Evolutionary conservation across 2,329 filamentous ascomycete genomes (phyloP).

Genomic region (Trichoderma polysporum): DNA sequence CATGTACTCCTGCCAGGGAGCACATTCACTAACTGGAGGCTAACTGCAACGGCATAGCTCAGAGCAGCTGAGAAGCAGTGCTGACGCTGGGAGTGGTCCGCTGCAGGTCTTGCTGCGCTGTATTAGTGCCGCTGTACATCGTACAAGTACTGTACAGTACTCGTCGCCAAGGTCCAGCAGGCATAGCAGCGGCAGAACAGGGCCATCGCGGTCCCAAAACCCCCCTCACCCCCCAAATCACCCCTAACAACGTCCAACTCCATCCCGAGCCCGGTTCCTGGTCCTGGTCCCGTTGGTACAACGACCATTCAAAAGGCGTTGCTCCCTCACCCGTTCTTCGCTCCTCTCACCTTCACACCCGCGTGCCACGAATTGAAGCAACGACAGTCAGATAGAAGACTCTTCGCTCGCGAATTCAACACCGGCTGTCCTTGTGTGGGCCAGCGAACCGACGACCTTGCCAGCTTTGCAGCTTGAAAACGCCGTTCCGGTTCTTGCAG

Average conservation of each 20-base stretch:
- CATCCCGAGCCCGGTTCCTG: conserved; percentile 29
- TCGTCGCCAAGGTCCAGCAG: neutral
- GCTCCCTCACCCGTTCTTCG: conserved; percentile 37
- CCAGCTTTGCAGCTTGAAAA: neutral
- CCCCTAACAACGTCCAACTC: conserved; percentile 36
- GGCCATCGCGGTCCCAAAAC: conserved; percentile 9
- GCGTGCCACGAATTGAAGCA: conserved; percentile 29
- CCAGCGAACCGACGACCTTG: conserved; percentile 13
- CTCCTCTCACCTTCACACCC: conserved; percentile 31
- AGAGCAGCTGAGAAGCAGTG: conserved; percentile 20
- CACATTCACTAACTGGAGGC: conserved; percentile 7
- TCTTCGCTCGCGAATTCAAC: conserved; percentile 23
- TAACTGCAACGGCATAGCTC: conserved; percentile 18
- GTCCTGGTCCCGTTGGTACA: conserved; percentile 20
- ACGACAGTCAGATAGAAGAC: conserved; percentile 21
- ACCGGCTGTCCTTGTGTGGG: conserved; percentile 20
- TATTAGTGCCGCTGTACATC: neutral
- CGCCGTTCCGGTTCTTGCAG: conserved; percentile 6
- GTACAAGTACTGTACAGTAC: neutral
- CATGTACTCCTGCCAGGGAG: conserved; percentile 12
- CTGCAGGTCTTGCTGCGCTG: neutral
- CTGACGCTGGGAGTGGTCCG: conserved; percentile 17
- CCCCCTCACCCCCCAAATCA: conserved; percentile 25
- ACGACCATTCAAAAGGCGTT: conserved; percentile 42
- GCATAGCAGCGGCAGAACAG: neutral